Conservation (phyloP, 1,284 basidiomycete species). For the Tilletia caries region DNA sequence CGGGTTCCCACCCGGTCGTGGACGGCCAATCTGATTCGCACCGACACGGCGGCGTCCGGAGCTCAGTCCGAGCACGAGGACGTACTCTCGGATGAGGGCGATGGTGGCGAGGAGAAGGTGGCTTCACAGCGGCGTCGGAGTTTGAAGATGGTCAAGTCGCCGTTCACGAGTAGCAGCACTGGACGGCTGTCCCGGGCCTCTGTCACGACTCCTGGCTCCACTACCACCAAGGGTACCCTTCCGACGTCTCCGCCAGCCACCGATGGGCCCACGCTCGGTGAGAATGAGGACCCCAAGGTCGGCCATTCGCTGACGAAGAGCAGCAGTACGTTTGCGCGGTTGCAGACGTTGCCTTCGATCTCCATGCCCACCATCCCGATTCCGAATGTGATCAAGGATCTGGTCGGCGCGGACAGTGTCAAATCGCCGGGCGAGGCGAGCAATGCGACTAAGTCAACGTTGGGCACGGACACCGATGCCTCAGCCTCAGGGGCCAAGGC, state of each 20-base stretch:
- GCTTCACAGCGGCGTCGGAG: too few species aligned
- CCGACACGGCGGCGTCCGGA: neutral
- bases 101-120: neutral
- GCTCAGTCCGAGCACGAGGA: neutral
- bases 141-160: neutral
- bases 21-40: neutral
- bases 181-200: too few species aligned
- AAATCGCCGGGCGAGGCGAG: neutral
- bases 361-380: neutral
- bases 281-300: neutral
- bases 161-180: neutral
- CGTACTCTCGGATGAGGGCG: neutral
- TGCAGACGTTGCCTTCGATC: neutral
- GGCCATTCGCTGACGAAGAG: too few species aligned
- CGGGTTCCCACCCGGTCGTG: neutral
- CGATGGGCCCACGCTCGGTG: neutral
- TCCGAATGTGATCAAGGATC: slow-evolving; percentile 5
- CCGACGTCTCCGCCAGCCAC: neutral
- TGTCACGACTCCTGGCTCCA: neutral
- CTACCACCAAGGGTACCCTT: neutral
- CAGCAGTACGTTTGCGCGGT: neutral
- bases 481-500: neutral
- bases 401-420: neutral
- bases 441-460: neutral
- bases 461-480: neutral